These are phyloP conservation scores for Tetradesmus obliquus DNA, from an alignment of 139 green algal genomes.

Conservation along the genomic window DNA sequence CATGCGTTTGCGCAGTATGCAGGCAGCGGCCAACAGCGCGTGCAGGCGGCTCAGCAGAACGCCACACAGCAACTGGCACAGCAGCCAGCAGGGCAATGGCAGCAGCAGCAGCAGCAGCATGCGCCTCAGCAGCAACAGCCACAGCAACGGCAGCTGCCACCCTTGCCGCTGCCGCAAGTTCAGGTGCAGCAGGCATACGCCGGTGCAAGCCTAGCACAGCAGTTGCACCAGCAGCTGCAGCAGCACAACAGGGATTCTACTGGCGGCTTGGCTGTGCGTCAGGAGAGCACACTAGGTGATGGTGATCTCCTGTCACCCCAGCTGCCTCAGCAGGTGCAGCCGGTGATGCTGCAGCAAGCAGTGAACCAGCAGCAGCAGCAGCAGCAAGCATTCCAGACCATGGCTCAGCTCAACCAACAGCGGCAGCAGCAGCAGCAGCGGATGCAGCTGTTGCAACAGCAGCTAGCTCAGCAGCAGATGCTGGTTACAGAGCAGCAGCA, in stretches of 20 bases:
- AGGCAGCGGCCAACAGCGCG: not conserved
- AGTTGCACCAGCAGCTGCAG: conserved; percentile 20
- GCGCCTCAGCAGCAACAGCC: conserved; percentile 5
- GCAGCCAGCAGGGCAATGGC: not conserved
- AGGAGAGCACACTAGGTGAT: not conserved
- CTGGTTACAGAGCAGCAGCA: conserved; percentile 15
- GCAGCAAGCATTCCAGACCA: not conserved
- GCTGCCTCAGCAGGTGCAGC: not conserved
- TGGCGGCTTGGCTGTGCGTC: not conserved
- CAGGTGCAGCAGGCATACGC: conserved; percentile 12
- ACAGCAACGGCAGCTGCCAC: not conserved
- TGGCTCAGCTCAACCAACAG: not conserved
- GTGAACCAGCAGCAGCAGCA: not conserved
- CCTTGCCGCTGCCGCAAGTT: not conserved
- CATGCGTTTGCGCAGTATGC: conserved; percentile 13
- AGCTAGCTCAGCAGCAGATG: not conserved
- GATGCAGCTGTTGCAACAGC: conserved; percentile 9
- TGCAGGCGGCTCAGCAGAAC: not conserved
- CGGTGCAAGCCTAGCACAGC: not conserved
- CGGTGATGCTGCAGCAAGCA: not conserved
- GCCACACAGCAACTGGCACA: not conserved
- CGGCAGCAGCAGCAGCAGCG: conserved; percentile 21
- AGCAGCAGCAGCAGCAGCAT: conserved; percentile 25
- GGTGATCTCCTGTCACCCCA: not conserved
- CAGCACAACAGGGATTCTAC: conserved; percentile 13